A percentile compares a stretch with the other conserved stretches of the same genome.
Conservation (phyloP, 2,329 filamentous ascomycete species). For the Microsporum canis region DNA sequence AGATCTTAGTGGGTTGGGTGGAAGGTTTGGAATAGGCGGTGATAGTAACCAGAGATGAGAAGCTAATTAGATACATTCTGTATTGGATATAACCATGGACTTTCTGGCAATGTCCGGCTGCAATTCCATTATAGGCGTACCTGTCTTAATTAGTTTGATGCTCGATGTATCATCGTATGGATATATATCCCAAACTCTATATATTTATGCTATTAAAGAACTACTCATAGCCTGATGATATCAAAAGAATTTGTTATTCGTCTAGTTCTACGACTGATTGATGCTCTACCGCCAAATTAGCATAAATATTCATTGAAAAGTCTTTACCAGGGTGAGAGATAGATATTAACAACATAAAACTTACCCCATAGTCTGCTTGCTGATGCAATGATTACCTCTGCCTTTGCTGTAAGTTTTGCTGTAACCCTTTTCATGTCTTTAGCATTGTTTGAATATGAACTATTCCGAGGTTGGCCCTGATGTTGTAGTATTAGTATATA, state of each 20-base stretch:
- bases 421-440: constrained; percentile 49
- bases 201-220: not conserved
- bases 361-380: constrained; percentile 57
- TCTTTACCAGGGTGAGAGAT: not conserved
- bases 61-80: not conserved
- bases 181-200: not conserved
- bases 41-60: constrained; percentile 16
- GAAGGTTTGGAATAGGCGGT: constrained; percentile 54
- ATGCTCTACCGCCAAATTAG: not conserved
- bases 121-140: not conserved
- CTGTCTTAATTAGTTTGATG: not conserved
- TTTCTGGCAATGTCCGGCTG: not conserved
- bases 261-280: not conserved
- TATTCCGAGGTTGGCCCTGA: constrained; percentile 57
- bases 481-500: not conserved
- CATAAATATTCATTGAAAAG: not conserved
- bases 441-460: constrained; percentile 32
- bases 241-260: not conserved
- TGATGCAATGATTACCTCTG: constrained; percentile 55
- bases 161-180: not conserved
- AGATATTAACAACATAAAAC: constrained; percentile 8
- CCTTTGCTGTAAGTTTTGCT: constrained; percentile 55
- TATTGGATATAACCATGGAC: not conserved
- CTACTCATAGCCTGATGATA: not conserved
- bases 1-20: constrained; percentile 67